These are phyloP conservation scores for Aurifilum marmelostoma DNA, from an alignment of 2,329 filamentous ascomycete species.

Conservation along the genomic window DNA sequence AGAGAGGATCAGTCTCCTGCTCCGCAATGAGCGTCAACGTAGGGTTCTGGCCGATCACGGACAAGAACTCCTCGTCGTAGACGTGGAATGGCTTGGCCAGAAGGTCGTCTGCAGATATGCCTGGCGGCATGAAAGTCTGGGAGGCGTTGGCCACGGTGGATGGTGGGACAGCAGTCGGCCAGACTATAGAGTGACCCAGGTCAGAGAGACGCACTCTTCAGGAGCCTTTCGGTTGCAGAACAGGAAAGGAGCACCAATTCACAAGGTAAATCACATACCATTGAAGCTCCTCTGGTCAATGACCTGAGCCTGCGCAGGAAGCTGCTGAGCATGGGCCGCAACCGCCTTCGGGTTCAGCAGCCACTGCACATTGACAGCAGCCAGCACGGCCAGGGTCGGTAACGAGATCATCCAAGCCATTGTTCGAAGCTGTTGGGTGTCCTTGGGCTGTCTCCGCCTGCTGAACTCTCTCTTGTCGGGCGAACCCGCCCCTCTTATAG, in stretches of 20 bases:
- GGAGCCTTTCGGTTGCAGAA: not conserved
- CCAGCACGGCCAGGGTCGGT: slow-evolving; percentile 23
- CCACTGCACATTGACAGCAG: slow-evolving; percentile 24
- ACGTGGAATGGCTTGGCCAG: slow-evolving; percentile 47
- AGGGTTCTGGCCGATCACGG: slow-evolving; percentile 53
- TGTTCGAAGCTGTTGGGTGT: slow-evolving; percentile 17
- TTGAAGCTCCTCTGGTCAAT: slow-evolving; percentile 51
- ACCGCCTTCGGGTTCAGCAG: slow-evolving; percentile 18
- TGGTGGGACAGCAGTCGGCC: slow-evolving; percentile 43
- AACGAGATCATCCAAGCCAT: slow-evolving; percentile 27
- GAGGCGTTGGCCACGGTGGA: slow-evolving; percentile 41
- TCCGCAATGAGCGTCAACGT: slow-evolving; percentile 54
- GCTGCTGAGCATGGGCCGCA: slow-evolving; percentile 9
- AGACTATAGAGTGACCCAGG: not conserved
- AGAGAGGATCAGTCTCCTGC: slow-evolving; percentile 49
- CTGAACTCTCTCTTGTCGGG: not conserved
- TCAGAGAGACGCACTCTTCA: not conserved
- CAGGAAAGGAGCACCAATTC: not conserved
- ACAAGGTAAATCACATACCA: slow-evolving; percentile 29
- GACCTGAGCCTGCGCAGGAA: slow-evolving; percentile 45
- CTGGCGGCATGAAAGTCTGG: slow-evolving; percentile 49
- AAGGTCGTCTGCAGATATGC: slow-evolving; percentile 43
- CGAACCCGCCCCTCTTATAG: not conserved
- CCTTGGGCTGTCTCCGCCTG: not conserved
- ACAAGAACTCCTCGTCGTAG: slow-evolving; percentile 55